These are phyloP conservation scores for Wallacemonas sp. DNA, from an alignment of 208 protist species.

Conservation along the genomic window DNA sequence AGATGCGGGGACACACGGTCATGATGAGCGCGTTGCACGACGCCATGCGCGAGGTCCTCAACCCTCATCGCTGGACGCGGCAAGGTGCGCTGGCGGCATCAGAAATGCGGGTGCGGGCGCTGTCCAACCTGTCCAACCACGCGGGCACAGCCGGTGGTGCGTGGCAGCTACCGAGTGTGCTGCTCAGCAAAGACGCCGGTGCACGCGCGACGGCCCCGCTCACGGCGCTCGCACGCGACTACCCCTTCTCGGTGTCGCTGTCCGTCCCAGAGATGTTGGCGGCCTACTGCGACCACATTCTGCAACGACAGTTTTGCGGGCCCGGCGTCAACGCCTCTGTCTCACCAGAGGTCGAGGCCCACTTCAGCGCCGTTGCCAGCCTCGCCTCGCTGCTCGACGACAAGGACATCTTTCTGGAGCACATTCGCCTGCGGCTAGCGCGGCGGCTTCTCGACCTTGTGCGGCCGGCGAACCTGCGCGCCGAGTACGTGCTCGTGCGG, in stretches of 20 bases:
- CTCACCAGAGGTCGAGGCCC: slow-evolving; percentile 11
- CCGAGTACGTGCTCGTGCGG: slow-evolving; percentile 46
- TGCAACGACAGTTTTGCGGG: slow-evolving; percentile 18
- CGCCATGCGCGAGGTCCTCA: slow-evolving; percentile 47
- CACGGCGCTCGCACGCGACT: slow-evolving; percentile 10
- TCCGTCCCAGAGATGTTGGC: slow-evolving; percentile 41
- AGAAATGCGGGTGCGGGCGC: slow-evolving; percentile 22
- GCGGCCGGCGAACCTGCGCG: slow-evolving; percentile 29
- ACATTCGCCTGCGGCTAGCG: slow-evolving; percentile 44
- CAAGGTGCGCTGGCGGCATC: slow-evolving; percentile 19
- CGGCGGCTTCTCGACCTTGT: slow-evolving; percentile 37
- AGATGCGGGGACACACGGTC: slow-evolving; percentile 31
- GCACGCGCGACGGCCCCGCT: slow-evolving; percentile 28
- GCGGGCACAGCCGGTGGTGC: slow-evolving; percentile 3
- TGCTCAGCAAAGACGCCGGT: slow-evolving; percentile 48
- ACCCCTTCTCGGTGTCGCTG: slow-evolving; percentile 21
- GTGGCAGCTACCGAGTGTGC: slow-evolving; percentile 30
- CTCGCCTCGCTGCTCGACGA: slow-evolving; percentile 52
- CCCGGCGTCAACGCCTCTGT: slow-evolving; percentile 8
- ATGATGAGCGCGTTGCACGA: slow-evolving; percentile 42
- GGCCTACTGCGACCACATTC: slow-evolving; percentile 39
- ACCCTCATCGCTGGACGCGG: slow-evolving; percentile 45
- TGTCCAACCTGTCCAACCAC: slow-evolving; percentile 7
- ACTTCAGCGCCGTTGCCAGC: slow-evolving; percentile 21
- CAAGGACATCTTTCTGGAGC: slow-evolving; percentile 64